Percentiles rank a stretch among this genome's conserved stretches.
Conservation (phyloP, 345 rosid species). For the Citrus australasica region DNA sequence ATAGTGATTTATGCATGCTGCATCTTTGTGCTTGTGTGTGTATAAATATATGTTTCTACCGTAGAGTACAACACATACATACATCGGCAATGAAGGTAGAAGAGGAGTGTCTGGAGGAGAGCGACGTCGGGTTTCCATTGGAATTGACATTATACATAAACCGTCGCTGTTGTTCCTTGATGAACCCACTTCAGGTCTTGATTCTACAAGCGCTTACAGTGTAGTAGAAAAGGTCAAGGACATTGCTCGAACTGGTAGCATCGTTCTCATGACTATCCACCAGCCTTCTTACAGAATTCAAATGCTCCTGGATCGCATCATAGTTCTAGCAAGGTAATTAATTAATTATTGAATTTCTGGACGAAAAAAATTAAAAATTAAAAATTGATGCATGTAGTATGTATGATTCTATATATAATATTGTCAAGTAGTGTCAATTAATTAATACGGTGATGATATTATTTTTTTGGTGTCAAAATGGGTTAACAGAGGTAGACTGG, state of each 20-base stretch:
- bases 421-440: no score
- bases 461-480: background rate
- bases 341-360: no score
- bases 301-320: slow-evolving; percentile 54
- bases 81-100: slow-evolving; percentile 74
- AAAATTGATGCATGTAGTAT: no score
- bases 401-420: background rate
- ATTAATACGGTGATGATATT: background rate
- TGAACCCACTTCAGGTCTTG: slow-evolving; percentile 91
- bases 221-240: slow-evolving; percentile 85
- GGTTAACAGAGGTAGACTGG: slow-evolving; percentile 45
- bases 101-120: slow-evolving; percentile 81
- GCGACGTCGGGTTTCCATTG: slow-evolving; percentile 71
- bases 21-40: no score
- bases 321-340: slow-evolving; percentile 36
- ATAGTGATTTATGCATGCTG: no score
- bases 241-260: slow-evolving; percentile 70
- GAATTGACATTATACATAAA: slow-evolving; percentile 80
- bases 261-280: slow-evolving; percentile 75
- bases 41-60: background rate
- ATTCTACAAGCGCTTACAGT: slow-evolving; percentile 77
- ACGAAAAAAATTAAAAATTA: no score
- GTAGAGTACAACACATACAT: slow-evolving; percentile 46
- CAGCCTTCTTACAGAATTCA: slow-evolving; percentile 66
- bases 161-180: slow-evolving; percentile 77